Percentiles rank a stretch among this genome's conserved stretches.
Evolutionary conservation across 257 asterid species (phyloP).

Genomic region (Nicotiana knightiana): DNA sequence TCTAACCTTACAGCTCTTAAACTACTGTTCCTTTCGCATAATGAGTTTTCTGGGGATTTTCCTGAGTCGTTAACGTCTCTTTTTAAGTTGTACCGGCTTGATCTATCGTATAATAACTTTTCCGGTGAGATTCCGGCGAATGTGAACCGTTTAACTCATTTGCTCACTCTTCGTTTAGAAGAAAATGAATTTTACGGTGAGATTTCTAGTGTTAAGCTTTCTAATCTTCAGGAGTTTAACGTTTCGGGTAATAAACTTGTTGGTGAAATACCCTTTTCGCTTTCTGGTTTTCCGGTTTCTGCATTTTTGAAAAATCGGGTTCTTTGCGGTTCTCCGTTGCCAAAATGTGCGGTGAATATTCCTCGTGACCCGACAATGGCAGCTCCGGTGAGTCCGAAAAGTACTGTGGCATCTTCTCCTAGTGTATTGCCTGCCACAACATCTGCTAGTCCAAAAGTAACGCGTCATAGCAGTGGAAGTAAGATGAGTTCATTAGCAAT

Average conservation of each 20-base stretch:
- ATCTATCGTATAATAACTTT: conserved; percentile 61
- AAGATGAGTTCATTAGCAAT: conserved; percentile 50
- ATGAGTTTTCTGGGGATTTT: conserved; percentile 57
- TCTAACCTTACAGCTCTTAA: conserved; percentile 51
- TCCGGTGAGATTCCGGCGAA: conserved; percentile 47
- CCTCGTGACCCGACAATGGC: conserved; percentile 43
- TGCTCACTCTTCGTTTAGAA: conserved; percentile 65
- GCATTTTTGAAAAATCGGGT: conserved; percentile 46
- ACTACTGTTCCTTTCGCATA: conserved; percentile 57
- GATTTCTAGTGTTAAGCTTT: conserved; percentile 35
- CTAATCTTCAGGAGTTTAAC: conserved; percentile 64
- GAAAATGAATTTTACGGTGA: conserved; percentile 52
- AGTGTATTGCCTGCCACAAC: conserved; percentile 39
- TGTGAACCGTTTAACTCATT: conserved; percentile 36
- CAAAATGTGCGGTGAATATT: conserved; percentile 33
- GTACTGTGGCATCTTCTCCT: conserved; percentile 51
- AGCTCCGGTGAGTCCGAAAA: conserved; percentile 42
- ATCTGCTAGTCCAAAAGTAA: conserved; percentile 20
- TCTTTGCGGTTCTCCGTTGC: conserved; percentile 68
- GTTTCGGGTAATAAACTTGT: conserved; percentile 51
- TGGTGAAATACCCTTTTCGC: conserved; percentile 50
- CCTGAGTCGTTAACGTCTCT: conserved; percentile 37
- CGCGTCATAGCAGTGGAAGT: conserved; percentile 17
- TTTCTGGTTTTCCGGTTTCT: conserved; percentile 47
- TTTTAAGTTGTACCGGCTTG: conserved; percentile 57